phyloP scores from a whole-genome alignment of 2,329 filamentous ascomycete genomes.

The Colletotrichum tofieldiae region DNA sequence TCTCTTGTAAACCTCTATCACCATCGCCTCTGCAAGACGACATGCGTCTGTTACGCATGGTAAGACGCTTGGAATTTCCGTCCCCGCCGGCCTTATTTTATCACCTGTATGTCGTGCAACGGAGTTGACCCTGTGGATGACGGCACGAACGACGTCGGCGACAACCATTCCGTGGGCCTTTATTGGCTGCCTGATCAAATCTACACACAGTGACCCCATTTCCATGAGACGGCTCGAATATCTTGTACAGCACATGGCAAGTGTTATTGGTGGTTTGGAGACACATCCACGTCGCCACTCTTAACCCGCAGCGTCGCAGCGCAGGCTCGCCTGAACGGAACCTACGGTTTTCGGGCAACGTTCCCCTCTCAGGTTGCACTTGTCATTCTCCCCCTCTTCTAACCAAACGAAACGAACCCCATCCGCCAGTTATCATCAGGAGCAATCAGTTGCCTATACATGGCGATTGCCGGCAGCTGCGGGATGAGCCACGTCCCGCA shows the following conservation, averaged over 20 bases:
- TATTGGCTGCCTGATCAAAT: not conserved
- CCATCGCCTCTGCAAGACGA: not conserved
- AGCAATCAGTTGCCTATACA: not conserved
- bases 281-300: not conserved
- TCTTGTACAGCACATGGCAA: not conserved
- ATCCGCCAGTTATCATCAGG: conserved; percentile 2
- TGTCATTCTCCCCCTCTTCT: not conserved
- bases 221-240: not conserved
- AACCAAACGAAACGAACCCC: conserved; percentile 1
- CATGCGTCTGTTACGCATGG: not conserved
- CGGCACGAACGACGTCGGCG: too few species aligned
- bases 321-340: not conserved
- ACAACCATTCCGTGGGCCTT: not conserved
- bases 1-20: not conserved
- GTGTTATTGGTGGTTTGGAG: not conserved
- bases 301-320: not conserved
- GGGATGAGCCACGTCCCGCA: conserved; percentile 6
- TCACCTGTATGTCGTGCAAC: not conserved
- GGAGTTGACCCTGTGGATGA: not conserved
- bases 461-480: conserved; percentile 16
- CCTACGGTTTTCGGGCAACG: not conserved
- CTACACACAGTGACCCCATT: not conserved
- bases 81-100: not conserved
- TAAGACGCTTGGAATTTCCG: not conserved
- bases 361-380: not conserved